Evolutionary conservation across 257 asterid genomes (phyloP), one percentile per base, ranked within the genome.

Genomic region (Nicotiana undulata): DNA sequence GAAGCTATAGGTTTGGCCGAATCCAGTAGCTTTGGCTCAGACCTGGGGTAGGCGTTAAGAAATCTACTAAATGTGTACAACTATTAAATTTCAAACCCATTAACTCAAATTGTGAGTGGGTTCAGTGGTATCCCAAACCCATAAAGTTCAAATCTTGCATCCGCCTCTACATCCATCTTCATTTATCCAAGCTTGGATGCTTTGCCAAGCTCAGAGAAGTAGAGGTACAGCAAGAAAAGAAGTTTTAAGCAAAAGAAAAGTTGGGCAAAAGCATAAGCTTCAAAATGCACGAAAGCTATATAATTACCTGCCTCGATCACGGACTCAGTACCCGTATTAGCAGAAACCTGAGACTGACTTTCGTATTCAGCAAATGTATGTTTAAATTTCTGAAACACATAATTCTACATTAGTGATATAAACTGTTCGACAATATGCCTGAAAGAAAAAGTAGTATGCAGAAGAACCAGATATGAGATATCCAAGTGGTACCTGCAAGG

Each of bases 371-470:
- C 82, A 56, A 40, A 76, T 76, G 86, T 76, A 74, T 86, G 83
- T 66, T 83, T 80, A 51, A 84, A 80, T 80, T 87, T 89, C 97
- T 91, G 90, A 79, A 86, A 83, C 85, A 86, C 34, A 70, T 9
- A 84, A 49, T 78, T 63, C 63, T 15, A 40, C 65, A 65, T 40
- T 7, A 55, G 60, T 13, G 64, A 3, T 63, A 22, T 15, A 46
- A 53, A 75, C 58, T 89, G 92, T 87, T 84, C 78, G 92, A 88
- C 68, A 26, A 84, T 83, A 85, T 87, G 89, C 70, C 83, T 76
- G 89, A 83, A 85, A 63, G 4, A 9, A 49, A 28, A 46, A 7
- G 32, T 28, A 15, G 0, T 2, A 20, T 2, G 15, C 24, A 22
- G 0, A 5, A 31, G 26, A 70, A 72, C n/a, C 4, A 40, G 58